phyloP scores from a whole-genome alignment of 352 stramenopile species.

The Globisporangium sylvaticum region DNA sequence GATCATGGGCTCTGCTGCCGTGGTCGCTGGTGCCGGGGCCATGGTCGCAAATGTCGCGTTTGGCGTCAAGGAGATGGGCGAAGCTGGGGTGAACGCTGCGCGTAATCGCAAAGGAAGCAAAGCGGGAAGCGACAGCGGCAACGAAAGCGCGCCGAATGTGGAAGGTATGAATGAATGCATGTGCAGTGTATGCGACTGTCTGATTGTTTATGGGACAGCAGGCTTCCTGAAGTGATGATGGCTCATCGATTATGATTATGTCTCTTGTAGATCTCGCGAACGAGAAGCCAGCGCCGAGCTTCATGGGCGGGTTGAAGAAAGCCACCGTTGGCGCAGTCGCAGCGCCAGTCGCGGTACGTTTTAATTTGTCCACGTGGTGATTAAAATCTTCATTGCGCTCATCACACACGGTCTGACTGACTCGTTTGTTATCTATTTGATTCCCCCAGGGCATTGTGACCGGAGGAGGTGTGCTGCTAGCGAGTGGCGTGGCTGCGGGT shows the following conservation, averaged over 20 bases:
- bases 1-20: constrained; percentile 78
- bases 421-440: not conserved
- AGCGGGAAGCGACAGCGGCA: constrained; percentile 31
- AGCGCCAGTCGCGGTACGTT: constrained; percentile 71
- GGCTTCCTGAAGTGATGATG: not conserved
- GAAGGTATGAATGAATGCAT: constrained; percentile 5
- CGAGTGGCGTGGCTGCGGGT: constrained; percentile 70
- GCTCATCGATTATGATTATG: not conserved
- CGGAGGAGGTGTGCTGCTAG: constrained; percentile 66
- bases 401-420: not conserved
- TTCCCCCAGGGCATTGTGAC: constrained; percentile 61
- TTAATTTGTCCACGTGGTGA: not conserved
- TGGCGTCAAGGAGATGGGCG: constrained; percentile 85
- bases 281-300: constrained; percentile 71
- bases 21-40: constrained; percentile 67
- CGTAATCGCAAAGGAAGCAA: constrained; percentile 60
- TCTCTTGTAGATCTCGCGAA: constrained; percentile 27
- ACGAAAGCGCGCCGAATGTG: constrained; percentile 13
- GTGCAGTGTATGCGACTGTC: not conserved
- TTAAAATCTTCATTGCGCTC: constrained; percentile 3
- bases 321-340: constrained; percentile 78
- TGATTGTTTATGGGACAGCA: not conserved
- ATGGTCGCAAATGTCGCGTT: constrained; percentile 83
- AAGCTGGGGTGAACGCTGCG: constrained; percentile 73
- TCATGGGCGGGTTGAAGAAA: constrained; percentile 85